Evolutionary conservation across 225 moss, liverwort and hornwort species (phyloP), one percentile per base, ranked within the genome.

Genomic region (Climacium dendroides): DNA sequence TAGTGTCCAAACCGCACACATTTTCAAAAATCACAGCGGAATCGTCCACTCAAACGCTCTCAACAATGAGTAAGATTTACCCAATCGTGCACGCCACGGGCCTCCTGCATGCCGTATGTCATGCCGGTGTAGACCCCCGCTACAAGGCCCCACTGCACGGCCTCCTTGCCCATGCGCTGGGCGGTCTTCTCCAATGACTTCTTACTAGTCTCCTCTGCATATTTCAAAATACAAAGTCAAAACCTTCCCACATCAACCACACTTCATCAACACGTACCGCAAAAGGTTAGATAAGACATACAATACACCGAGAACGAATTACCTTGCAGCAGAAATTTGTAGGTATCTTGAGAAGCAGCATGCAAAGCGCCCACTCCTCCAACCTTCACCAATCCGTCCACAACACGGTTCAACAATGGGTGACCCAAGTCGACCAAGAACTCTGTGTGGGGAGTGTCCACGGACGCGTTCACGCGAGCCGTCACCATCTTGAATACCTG

Each of bases 311-410:
- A n/a, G n/a, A n/a, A n/a, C n/a, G n/a, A n/a, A n/a, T n/a, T n/a
- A 93, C 95, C 93, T 87, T 91, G 89, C 9, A 93, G 47, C 23
- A 96, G 77, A 53, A 93, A 94, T 10, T 76, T 73, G 87, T 93
- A 93, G 10, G 94, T 90, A 26, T 98, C 98, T 65, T 96, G 97
- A 4, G 96, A 92, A 25, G 96, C 97, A 5, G 98, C 97, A 81
- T 97, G 98, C 87, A 98, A 37, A 70, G 95, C 98, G 26, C 98
- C 98, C 10, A 98, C 97, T 57, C 96, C 96, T 87, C 97, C 98
- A 15, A 98, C 97, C 89, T 97, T 98, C 23, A 98, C 95, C 55
- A 98, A 95, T 19, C 98, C 98, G 39, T 98, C 98, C 28, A 98
- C 92, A 4, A 98, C 94, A 26, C 96, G 93, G 90, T 98, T 98